Conservation (phyloP, 2,329 filamentous ascomycete species). For the Aschersonia sp. region DNA sequence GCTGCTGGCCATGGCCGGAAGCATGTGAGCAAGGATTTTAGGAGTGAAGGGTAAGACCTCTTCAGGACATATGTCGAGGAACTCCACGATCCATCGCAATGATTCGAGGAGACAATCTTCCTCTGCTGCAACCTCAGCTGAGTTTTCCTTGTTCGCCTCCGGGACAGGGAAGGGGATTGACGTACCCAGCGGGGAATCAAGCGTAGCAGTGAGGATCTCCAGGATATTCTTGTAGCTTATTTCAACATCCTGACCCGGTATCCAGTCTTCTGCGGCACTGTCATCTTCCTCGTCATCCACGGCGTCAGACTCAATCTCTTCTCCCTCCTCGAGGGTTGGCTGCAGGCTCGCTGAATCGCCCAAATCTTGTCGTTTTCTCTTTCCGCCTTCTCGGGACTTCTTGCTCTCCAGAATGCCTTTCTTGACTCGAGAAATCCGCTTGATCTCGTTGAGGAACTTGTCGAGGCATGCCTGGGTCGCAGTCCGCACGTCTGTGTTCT, state of each 20-base stretch:
- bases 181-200: slow-evolving; percentile 68
- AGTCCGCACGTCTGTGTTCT: slow-evolving; percentile 87
- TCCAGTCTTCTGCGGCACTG: slow-evolving; percentile 80
- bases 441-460: slow-evolving; percentile 84
- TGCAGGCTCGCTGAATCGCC: slow-evolving; percentile 50
- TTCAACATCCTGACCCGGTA: slow-evolving; percentile 91
- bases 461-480: slow-evolving; percentile 81
- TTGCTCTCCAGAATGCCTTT: slow-evolving; percentile 82
- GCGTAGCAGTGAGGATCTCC: slow-evolving; percentile 78
- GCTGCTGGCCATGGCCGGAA: slow-evolving; percentile 86
- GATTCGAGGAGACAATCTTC: slow-evolving; percentile 87
- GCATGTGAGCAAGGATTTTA: slow-evolving; percentile 75
- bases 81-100: slow-evolving; percentile 87
- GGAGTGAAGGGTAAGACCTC: slow-evolving; percentile 94
- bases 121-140: slow-evolving; percentile 32
- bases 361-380: slow-evolving; percentile 55
- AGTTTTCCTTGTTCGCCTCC: background rate
- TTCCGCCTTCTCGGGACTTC: slow-evolving; percentile 52
- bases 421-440: slow-evolving; percentile 83
- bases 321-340: slow-evolving; percentile 43
- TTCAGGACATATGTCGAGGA: slow-evolving; percentile 93
- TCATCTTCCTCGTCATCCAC: slow-evolving; percentile 42
- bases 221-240: slow-evolving; percentile 87
- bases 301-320: slow-evolving; percentile 43
- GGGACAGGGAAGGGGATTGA: background rate